Evolutionary conservation across 2,329 filamentous ascomycete genomes (phyloP), one percentile per base, ranked within the genome.

Genomic region (Alternaria sp.): DNA sequence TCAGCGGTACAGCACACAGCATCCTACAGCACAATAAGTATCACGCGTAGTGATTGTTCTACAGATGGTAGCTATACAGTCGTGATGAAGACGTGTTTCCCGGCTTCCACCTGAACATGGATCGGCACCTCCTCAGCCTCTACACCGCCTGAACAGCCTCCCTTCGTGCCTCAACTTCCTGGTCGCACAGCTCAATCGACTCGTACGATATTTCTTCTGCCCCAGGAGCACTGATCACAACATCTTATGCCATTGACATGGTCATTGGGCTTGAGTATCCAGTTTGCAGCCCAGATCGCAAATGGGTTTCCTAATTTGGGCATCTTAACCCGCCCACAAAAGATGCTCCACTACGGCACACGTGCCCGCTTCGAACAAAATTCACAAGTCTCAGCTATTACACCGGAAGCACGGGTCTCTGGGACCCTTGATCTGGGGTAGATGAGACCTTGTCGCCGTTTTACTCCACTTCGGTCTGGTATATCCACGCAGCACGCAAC

Each of bases 391-490:
- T 23, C 32, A 54, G 51, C 43, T 28, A 59, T 17, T n/a, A 17
- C 49, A 32, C 50, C 50, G 32, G 49, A 36, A 47, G 50, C 21
- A 21, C 62, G 36, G 50, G 36, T 32, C 46, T 44, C 28, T 17
- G 30, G 32, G 44, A 46, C 45, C 54, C 45, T 51, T 49, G 43
- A 32, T 46, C 54, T 56, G 54, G 58, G 54, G 54, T 65, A 62
- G 36, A 45, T 13, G 40, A 47, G 60, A 50, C 55, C 32, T 50
- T 62, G 57, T 51, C 60, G 62, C 62, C 59, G 54, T 44, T 65
- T 57, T 59, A 65, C 51, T 65, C 63, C 63, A 54, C 63, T 59
- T 65, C 59, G 45, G 63, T 65, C 36, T 59, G 45, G 30, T 63
- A 60, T 54, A 63, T 65, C 63, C 63, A 60, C 51, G 56, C 55